Conservation (phyloP, 768 basidiomycete species). For the Cantharellus anzutake region DNA sequence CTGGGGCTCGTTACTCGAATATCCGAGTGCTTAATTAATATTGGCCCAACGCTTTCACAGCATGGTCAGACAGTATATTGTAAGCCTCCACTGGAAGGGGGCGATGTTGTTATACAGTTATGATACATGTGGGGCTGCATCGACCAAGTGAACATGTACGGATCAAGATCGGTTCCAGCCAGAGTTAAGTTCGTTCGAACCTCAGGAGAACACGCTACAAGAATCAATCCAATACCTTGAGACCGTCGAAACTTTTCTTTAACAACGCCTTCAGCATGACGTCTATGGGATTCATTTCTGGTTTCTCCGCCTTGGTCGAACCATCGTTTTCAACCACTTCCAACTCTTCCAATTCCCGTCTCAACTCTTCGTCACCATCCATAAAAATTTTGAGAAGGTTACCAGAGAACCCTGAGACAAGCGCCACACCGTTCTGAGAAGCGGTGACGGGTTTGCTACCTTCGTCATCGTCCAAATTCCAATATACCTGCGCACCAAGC, state of each 20-base stretch:
- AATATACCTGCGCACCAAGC: constrained; percentile 20
- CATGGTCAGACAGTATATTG: too few relatives aligned
- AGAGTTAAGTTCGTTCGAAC: too few relatives aligned
- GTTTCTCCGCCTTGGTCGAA: constrained; percentile 18
- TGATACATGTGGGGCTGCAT: too few relatives aligned
- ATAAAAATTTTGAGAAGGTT: constrained; percentile 56
- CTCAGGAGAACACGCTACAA: too few relatives aligned
- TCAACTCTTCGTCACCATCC: constrained; percentile 26
- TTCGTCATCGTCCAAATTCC: constrained; percentile 28
- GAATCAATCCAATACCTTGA: constrained; percentile 34
- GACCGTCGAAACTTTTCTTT: constrained; percentile 29
- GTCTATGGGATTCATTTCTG: constrained; percentile 2
- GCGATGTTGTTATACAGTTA: too few relatives aligned
- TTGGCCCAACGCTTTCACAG: too few relatives aligned
- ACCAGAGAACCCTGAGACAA: constrained; percentile 52
- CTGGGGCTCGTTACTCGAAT: too few relatives aligned
- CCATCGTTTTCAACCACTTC: constrained; percentile 12
- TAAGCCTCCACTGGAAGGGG: too few relatives aligned
- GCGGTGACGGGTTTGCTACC: constrained; percentile 29
- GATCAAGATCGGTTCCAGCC: too few relatives aligned
- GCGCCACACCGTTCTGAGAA: constrained; percentile 39
- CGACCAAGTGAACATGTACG: too few relatives aligned
- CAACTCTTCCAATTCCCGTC: constrained; percentile 13
- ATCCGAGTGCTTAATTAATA: too few relatives aligned
- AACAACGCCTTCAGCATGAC: constrained; percentile 10